Conservation (phyloP, 768 basidiomycete genomes). For the Xanthoconium stramineum region DNA sequence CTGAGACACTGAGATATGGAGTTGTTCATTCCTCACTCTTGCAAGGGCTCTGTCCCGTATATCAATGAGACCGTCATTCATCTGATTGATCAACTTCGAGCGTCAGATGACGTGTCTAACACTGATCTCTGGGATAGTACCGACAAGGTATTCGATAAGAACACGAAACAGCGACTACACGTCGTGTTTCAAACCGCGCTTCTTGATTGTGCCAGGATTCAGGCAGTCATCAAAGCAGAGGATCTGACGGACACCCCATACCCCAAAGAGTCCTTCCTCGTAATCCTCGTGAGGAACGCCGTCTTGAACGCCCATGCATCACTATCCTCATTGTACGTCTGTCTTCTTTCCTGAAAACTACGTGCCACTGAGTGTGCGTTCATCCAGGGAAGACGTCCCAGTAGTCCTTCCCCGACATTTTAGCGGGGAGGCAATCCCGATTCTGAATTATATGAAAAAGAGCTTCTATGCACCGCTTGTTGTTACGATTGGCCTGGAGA, state of each 20-base stretch:
- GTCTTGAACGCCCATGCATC: neutral
- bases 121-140: neutral
- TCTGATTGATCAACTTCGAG: neutral
- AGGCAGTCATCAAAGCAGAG: conserved; percentile 1
- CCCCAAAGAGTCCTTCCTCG: conserved; percentile 11
- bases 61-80: neutral
- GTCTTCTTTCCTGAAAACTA: too few species aligned
- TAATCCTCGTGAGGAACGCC: conserved; percentile 2
- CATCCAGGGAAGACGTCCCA: conserved; percentile 2
- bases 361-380: neutral
- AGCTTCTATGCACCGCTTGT: neutral
- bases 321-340: neutral
- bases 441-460: conserved; percentile 3
- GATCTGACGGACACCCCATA: neutral
- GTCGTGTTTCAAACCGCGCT: neutral
- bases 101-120: neutral
- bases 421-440: conserved; percentile 1
- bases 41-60: neutral
- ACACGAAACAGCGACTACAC: neutral
- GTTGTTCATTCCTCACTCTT: neutral
- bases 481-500: neutral
- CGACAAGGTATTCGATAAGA: neutral
- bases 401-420: conserved; percentile 7
- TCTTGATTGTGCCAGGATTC: conserved; percentile 5
- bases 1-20: neutral